A percentile compares a stretch with the other conserved stretches of the same genome.
Evolutionary conservation across 73 alveolate genomes (phyloP).

Genomic region (Paramecium tetraurelia): DNA sequence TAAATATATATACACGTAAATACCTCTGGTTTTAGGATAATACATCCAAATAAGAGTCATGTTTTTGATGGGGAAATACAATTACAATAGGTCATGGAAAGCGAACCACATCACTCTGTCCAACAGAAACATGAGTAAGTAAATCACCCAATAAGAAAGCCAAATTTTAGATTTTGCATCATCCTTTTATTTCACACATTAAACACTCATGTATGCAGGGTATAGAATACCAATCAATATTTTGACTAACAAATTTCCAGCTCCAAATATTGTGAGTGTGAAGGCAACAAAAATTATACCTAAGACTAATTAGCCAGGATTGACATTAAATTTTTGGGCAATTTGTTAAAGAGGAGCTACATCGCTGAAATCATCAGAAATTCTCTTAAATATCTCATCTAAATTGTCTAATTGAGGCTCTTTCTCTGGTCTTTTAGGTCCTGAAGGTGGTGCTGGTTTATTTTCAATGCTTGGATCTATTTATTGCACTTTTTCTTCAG

Average conservation of each 20-base stretch:
- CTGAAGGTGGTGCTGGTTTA: neutral
- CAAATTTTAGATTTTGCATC: neutral
- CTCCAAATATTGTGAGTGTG: slow-evolving; percentile 31
- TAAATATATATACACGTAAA: neutral
- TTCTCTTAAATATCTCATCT: slow-evolving; percentile 27
- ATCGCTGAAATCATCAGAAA: slow-evolving; percentile 13
- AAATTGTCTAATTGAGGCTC: neutral
- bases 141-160: slow-evolving; percentile 32
- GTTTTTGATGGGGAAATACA: slow-evolving; percentile 18
- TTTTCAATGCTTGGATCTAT: neutral
- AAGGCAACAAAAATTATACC: slow-evolving; percentile 26
- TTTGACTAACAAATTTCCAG: slow-evolving; percentile 21
- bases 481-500: neutral
- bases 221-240: slow-evolving; percentile 35
- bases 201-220: slow-evolving; percentile 41
- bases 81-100: neutral
- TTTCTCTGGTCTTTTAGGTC: slow-evolving; percentile 5
- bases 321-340: slow-evolving; percentile 8
- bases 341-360: neutral
- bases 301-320: slow-evolving; percentile 3
- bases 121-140: neutral
- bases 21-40: slow-evolving; percentile 51
- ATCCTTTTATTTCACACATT: neutral
- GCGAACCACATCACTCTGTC: slow-evolving; percentile 42
- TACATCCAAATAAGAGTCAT: slow-evolving; percentile 38